Evolutionary conservation across 768 basidiomycete species (phyloP).

Genomic region (Daedaleopsis nitida): DNA sequence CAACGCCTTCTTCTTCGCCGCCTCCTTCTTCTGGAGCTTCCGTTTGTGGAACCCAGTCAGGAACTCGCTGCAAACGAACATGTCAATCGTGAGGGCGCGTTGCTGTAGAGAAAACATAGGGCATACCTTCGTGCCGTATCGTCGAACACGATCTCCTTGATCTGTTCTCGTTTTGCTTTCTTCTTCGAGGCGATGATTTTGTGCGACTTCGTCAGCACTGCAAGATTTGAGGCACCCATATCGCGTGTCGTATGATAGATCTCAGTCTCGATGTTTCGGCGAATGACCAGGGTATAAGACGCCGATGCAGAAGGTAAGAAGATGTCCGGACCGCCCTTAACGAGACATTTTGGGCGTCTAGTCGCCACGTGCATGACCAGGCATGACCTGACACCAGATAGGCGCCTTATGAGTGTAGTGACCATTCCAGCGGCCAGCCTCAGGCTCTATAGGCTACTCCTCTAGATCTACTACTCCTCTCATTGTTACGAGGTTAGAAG

Average conservation of each 20-base stretch:
- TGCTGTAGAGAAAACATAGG: constrained; percentile 1
- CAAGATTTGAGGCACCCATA: constrained; percentile 47
- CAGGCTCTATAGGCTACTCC: too few relatives aligned
- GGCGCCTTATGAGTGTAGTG: too few relatives aligned
- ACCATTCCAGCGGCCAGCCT: too few relatives aligned
- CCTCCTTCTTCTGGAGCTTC: constrained; percentile 83
- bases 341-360: too few relatives aligned
- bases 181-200: constrained; percentile 67
- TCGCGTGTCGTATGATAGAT: not conserved
- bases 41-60: constrained; percentile 94
- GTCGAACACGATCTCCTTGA: constrained; percentile 85
- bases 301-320: too few relatives aligned
- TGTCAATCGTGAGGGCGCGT: not conserved
- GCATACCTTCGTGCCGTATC: constrained; percentile 76
- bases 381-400: too few relatives aligned
- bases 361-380: too few relatives aligned
- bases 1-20: constrained; percentile 68
- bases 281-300: too few relatives aligned
- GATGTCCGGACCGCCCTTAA: too few relatives aligned
- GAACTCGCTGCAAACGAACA: constrained; percentile 63
- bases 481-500: too few relatives aligned
- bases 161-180: constrained; percentile 62
- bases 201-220: constrained; percentile 64
- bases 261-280: too few relatives aligned
- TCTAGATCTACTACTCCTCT: too few relatives aligned